These are phyloP conservation scores for Penicillium alfredii DNA, from an alignment of 495 filamentous ascomycete species.

Conservation along the genomic window DNA sequence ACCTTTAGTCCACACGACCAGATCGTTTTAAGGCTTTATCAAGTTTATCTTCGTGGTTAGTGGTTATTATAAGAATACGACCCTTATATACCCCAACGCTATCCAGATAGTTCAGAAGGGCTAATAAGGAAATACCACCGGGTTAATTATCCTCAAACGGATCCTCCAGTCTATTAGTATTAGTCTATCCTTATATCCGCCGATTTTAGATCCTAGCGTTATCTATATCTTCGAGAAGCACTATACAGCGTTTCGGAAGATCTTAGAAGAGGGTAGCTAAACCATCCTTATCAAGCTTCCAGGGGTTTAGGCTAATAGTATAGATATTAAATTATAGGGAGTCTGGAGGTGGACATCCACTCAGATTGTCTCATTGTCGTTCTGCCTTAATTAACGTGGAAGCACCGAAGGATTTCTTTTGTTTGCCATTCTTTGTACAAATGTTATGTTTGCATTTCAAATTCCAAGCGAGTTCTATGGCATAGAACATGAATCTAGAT, in stretches of 20 bases:
- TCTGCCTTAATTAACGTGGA: too few species aligned
- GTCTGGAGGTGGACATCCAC: too few species aligned
- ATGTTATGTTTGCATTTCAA: too few species aligned
- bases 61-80: slow-evolving; percentile 77
- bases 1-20: slow-evolving; percentile 68
- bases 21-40: slow-evolving; percentile 72
- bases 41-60: slow-evolving; percentile 70
- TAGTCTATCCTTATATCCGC: too few species aligned
- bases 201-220: slow-evolving; percentile 30
- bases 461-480: too few species aligned
- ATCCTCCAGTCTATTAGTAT: too few species aligned
- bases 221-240: slow-evolving; percentile 37
- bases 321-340: slow-evolving; percentile 63
- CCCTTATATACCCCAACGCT: slow-evolving; percentile 78
- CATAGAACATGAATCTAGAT: too few species aligned
- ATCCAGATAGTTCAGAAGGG: slow-evolving; percentile 77
- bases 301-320: slow-evolving; percentile 31
- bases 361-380: too few species aligned
- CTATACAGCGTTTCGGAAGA: slow-evolving; percentile 25
- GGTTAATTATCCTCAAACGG: slow-evolving; percentile 42
- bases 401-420: too few species aligned
- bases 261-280: slow-evolving; percentile 58
- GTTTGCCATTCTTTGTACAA: too few species aligned
- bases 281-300: slow-evolving; percentile 52
- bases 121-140: slow-evolving; percentile 50